Evolutionary conservation across 495 filamentous ascomycete genomes (phyloP).

Genomic region (Penicillium dipodomyicola): DNA sequence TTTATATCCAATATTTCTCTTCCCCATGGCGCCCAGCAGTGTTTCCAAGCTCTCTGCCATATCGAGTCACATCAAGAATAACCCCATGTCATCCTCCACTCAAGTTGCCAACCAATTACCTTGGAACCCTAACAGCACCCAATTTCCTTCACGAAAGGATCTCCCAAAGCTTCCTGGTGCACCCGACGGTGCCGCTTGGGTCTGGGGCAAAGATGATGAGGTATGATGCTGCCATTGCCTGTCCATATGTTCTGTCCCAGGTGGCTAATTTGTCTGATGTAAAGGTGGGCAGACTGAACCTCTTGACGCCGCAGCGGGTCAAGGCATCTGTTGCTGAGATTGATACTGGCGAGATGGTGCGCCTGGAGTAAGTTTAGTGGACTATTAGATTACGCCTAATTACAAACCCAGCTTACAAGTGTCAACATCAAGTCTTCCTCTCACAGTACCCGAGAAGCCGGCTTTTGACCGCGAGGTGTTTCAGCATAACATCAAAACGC

Average conservation of each 20-base stretch:
- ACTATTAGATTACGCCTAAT: background rate
- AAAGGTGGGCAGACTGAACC: slow-evolving; percentile 55
- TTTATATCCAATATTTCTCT: background rate
- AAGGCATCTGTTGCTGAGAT: slow-evolving; percentile 51
- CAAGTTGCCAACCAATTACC: slow-evolving; percentile 41
- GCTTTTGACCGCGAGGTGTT: slow-evolving; percentile 52
- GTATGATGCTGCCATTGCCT: slow-evolving; percentile 25
- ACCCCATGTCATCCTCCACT: slow-evolving; percentile 8
- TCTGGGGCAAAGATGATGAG: slow-evolving; percentile 61
- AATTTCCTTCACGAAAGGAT: slow-evolving; percentile 53
- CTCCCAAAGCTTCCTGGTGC: slow-evolving; percentile 46
- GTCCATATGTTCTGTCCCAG: background rate
- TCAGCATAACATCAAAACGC: slow-evolving; percentile 50
- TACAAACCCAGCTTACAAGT: background rate
- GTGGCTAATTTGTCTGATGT: slow-evolving; percentile 2
- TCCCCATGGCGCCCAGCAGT: slow-evolving; percentile 11
- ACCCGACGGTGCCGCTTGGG: slow-evolving; percentile 56
- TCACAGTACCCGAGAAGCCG: slow-evolving; percentile 50
- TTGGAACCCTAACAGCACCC: slow-evolving; percentile 52
- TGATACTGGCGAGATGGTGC: slow-evolving; percentile 52
- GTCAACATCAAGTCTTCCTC: slow-evolving; percentile 46
- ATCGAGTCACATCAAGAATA: slow-evolving; percentile 6
- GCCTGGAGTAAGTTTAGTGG: slow-evolving; percentile 38
- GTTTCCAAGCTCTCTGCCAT: slow-evolving; percentile 15
- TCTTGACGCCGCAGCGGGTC: slow-evolving; percentile 55